phyloP scores from a whole-genome alignment of 176 grass and related monocot species.

The Carex myosuroides region DNA sequence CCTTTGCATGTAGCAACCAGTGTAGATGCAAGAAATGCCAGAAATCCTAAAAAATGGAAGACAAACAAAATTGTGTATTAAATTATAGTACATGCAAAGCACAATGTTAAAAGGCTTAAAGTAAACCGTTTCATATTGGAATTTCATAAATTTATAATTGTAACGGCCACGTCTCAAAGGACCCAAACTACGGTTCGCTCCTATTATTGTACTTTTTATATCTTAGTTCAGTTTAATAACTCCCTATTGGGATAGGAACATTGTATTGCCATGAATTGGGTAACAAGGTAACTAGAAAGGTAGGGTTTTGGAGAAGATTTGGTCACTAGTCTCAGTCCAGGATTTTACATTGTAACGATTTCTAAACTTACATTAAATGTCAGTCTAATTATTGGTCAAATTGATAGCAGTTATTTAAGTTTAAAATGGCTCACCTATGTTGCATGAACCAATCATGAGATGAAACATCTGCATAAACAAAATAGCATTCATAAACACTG shows the following conservation, averaged over 20 bases:
- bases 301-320: not conserved
- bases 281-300: conserved; percentile 8
- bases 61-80: not conserved
- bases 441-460: conserved; percentile 91
- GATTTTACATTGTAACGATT: conserved; percentile 20
- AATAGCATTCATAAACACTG: conserved; percentile 30
- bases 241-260: conserved; percentile 2
- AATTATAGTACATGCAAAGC: not conserved
- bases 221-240: not conserved
- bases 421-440: conserved; percentile 61
- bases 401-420: not conserved
- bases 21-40: conserved; percentile 56
- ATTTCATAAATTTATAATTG: not conserved
- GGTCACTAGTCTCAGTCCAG: not conserved
- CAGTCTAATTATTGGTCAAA: conserved; percentile 18
- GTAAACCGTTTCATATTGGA: not conserved
- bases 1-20: conserved; percentile 75
- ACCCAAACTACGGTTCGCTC: not conserved
- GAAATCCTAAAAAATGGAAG: conserved; percentile 49
- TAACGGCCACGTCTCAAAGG: not conserved
- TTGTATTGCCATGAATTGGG: conserved; percentile 7
- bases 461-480: conserved; percentile 94
- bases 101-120: not conserved
- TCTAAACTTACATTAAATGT: conserved; percentile 23
- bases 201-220: not conserved